phyloP scores from a whole-genome alignment of 2,329 filamentous ascomycete species.

The Epichloe baconii region DNA sequence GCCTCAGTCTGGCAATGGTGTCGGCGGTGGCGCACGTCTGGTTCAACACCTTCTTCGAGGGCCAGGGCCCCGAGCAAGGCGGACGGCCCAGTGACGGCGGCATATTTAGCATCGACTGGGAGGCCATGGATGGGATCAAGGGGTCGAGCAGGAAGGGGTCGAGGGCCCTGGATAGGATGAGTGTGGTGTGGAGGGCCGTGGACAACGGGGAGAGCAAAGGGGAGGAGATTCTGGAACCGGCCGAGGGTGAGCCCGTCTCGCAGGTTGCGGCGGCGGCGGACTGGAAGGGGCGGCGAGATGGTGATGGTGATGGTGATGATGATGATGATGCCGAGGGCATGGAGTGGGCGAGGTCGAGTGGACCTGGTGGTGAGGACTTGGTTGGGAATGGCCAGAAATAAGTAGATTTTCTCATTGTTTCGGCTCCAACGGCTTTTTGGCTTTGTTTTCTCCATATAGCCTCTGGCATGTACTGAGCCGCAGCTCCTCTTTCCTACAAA shows the following conservation, averaged over 20 bases:
- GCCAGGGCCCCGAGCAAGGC: slow-evolving; percentile 54
- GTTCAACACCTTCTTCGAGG: slow-evolving; percentile 95
- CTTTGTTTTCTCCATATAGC: background rate
- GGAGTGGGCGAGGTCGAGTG: slow-evolving; percentile 23
- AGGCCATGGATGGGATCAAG: slow-evolving; percentile 84
- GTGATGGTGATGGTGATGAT: slow-evolving; percentile 8
- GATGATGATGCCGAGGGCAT: slow-evolving; percentile 11
- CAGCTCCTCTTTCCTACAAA: background rate
- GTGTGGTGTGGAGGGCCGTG: slow-evolving; percentile 65
- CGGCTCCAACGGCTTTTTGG: too few relatives aligned
- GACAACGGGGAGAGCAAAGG: slow-evolving; percentile 12
- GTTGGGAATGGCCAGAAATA: slow-evolving; percentile 6
- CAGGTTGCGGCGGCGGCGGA: slow-evolving; percentile 50
- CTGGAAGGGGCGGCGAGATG: slow-evolving; percentile 49
- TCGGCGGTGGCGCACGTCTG: slow-evolving; percentile 89
- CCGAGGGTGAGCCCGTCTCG: slow-evolving; percentile 51
- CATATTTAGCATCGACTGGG: slow-evolving; percentile 46
- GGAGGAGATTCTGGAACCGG: slow-evolving; percentile 45
- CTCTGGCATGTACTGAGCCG: background rate
- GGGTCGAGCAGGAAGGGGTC: slow-evolving; percentile 68
- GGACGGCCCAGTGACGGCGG: slow-evolving; percentile 56
- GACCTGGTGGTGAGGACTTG: slow-evolving; percentile 23
- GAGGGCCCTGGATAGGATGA: slow-evolving; percentile 65
- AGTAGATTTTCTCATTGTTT: background rate
- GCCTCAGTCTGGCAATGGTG: slow-evolving; percentile 76